phyloP scores from a whole-genome alignment of 176 grass and related monocot species.

The Pontederia crassipes region DNA sequence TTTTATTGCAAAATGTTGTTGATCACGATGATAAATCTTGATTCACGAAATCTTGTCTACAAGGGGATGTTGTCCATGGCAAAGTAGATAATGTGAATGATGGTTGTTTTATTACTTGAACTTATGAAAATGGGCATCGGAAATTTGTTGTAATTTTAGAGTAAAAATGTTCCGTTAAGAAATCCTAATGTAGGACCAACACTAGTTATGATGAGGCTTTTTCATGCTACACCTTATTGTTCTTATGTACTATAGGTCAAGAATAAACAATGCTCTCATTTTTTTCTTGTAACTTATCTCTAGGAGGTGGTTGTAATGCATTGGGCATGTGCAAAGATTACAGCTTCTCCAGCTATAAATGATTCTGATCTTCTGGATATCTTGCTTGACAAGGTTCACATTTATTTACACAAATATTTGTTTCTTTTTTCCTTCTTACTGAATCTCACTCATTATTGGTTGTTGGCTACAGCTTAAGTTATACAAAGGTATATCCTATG shows the following conservation, averaged over 20 bases:
- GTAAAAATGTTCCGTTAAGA: too few relatives aligned
- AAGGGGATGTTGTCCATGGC: too few relatives aligned
- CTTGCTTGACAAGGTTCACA: slow-evolving; percentile 88
- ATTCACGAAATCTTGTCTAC: too few relatives aligned
- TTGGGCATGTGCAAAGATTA: slow-evolving; percentile 96
- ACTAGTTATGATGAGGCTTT: too few relatives aligned
- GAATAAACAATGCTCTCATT: slow-evolving; percentile 5
- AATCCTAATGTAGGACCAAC: too few relatives aligned
- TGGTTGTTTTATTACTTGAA: too few relatives aligned
- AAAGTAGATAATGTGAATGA: too few relatives aligned
- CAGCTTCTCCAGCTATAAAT: slow-evolving; percentile 63
- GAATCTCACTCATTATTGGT: slow-evolving; percentile 14
- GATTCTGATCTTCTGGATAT: slow-evolving; percentile 70
- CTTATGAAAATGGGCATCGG: too few relatives aligned
- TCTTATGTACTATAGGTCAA: neutral
- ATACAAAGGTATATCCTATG: slow-evolving; percentile 98
- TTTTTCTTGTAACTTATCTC: slow-evolving; percentile 27
- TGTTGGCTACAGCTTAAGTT: slow-evolving; percentile 59
- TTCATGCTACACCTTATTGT: neutral
- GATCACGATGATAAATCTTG: neutral
- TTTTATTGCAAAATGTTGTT: neutral
- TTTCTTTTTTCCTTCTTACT: neutral
- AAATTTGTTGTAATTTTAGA: too few relatives aligned
- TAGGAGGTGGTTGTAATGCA: slow-evolving; percentile 99
- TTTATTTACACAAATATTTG: neutral